Evolutionary conservation across 31 red algal genomes (phyloP).

Genomic region (Odonthalia washingtoniensis): DNA sequence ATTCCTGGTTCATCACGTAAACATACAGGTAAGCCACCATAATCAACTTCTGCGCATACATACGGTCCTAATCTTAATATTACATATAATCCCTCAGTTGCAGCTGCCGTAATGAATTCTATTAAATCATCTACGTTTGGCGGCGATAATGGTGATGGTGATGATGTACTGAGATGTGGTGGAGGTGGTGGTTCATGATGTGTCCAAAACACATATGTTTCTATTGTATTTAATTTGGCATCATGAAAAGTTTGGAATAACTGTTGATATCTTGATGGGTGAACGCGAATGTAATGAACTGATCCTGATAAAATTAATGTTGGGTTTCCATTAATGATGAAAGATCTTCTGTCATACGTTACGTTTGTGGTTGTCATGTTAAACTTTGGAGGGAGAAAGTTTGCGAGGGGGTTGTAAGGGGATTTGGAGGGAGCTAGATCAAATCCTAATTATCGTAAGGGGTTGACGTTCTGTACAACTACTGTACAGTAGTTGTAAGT

Average conservation of each 20-base stretch:
- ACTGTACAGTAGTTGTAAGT: too few relatives aligned
- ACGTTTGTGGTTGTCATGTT: background rate
- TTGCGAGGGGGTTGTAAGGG: too few relatives aligned
- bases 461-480: too few relatives aligned
- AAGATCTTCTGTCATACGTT: slow-evolving; percentile 38
- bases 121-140: slow-evolving; percentile 56
- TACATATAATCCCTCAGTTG: slow-evolving; percentile 61
- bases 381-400: too few relatives aligned
- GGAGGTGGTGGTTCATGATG: slow-evolving; percentile 57
- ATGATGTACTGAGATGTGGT: slow-evolving; percentile 51
- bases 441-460: too few relatives aligned
- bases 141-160: background rate
- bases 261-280: slow-evolving; percentile 61
- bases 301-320: slow-evolving; percentile 73
- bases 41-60: slow-evolving; percentile 87
- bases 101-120: slow-evolving; percentile 58
- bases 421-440: too few relatives aligned
- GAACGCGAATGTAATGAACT: slow-evolving; percentile 89
- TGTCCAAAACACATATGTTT: slow-evolving; percentile 94
- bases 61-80: slow-evolving; percentile 86
- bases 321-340: slow-evolving; percentile 47
- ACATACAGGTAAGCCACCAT: slow-evolving; percentile 83
- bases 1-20: slow-evolving; percentile 58
- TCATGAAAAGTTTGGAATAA: slow-evolving; percentile 56
- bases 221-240: slow-evolving; percentile 81